These are phyloP conservation scores for Fusarium tricinctum DNA, from an alignment of 2,329 filamentous ascomycete genomes.

Conservation along the genomic window DNA sequence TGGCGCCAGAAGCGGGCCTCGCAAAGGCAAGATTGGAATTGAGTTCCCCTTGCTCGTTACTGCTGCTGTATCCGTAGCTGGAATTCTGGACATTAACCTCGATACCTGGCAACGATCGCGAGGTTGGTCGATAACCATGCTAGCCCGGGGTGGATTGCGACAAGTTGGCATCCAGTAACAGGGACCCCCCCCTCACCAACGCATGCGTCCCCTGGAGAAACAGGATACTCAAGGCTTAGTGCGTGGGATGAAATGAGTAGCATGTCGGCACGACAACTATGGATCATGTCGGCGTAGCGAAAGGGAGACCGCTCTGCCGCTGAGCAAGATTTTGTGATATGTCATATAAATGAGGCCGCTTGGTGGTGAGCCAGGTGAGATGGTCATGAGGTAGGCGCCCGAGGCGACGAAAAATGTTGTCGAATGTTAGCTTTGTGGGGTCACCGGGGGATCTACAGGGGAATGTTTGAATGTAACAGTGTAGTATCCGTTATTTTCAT, in stretches of 20 bases:
- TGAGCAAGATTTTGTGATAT: constrained; percentile 1
- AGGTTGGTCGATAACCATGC: neutral
- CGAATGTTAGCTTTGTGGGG: constrained; percentile 9
- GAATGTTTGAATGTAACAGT: constrained; percentile 18
- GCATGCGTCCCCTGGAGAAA: neutral
- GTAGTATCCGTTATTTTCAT: neutral
- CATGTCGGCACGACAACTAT: constrained; percentile 11
- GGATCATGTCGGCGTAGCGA: constrained; percentile 4
- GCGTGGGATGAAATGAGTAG: constrained; percentile 4
- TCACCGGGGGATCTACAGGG: constrained; percentile 11
- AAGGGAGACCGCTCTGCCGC: neutral
- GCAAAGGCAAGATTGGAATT: neutral
- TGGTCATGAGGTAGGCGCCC: constrained; percentile 20
- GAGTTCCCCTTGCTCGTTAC: neutral
- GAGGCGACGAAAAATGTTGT: constrained; percentile 26
- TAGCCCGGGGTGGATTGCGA: neutral
- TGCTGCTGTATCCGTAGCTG: neutral
- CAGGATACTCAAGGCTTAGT: constrained; percentile 10
- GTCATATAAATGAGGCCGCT: constrained; percentile 1
- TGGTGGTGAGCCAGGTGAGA: neutral
- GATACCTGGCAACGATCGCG: neutral
- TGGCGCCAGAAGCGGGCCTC: neutral
- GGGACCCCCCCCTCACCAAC: neutral
- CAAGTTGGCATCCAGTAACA: neutral
- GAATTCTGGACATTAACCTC: neutral